These are phyloP conservation scores for Colletotrichum endophyticum DNA, from an alignment of 2,329 filamentous ascomycete genomes.

Conservation along the genomic window DNA sequence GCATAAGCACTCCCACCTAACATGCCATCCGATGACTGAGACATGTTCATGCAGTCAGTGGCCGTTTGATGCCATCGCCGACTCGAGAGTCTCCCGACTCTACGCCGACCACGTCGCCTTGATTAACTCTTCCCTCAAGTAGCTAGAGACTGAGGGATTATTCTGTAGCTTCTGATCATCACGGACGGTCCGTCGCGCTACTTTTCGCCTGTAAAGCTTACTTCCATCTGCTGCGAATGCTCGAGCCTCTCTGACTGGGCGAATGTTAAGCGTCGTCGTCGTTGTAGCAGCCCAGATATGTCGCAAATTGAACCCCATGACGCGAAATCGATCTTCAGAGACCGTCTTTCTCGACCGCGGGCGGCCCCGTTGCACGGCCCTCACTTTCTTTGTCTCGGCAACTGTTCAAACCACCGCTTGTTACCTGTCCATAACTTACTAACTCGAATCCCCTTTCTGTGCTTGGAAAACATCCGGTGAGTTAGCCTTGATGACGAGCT, in stretches of 20 bases:
- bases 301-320: background rate
- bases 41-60: background rate
- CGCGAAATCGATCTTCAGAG: background rate
- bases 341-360: background rate
- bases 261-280: background rate
- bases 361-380: background rate
- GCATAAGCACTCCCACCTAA: background rate
- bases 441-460: no score
- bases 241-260: slow-evolving; percentile 1
- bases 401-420: background rate
- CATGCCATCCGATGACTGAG: slow-evolving; percentile 1
- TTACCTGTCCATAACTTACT: background rate
- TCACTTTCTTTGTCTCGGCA: background rate
- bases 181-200: background rate
- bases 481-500: background rate
- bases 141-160: background rate
- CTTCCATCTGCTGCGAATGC: background rate
- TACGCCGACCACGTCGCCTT: background rate
- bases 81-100: background rate
- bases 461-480: background rate
- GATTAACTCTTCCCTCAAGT: background rate
- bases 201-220: background rate
- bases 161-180: background rate
- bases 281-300: background rate
- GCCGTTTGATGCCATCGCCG: background rate